These are phyloP conservation scores for Penicillium simplicissimum DNA, from an alignment of 495 filamentous ascomycete species.

Conservation along the genomic window DNA sequence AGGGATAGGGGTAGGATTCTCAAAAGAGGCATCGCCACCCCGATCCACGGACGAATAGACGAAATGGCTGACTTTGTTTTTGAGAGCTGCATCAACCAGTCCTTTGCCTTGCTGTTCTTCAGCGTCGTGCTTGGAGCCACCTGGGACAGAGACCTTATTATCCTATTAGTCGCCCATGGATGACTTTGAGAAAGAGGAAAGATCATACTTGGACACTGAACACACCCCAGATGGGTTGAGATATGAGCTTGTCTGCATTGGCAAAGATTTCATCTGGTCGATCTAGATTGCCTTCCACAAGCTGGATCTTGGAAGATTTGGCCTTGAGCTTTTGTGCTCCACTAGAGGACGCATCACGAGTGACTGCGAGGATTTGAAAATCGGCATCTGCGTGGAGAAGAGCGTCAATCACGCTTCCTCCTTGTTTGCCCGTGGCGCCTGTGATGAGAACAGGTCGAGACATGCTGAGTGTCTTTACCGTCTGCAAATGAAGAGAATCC, in stretches of 20 bases:
- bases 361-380: conserved; percentile 66
- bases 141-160: not conserved
- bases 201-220: conserved; percentile 47
- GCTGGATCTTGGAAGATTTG: conserved; percentile 47
- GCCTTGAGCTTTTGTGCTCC: conserved; percentile 53
- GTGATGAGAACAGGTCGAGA: conserved; percentile 52
- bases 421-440: conserved; percentile 72
- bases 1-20: conserved; percentile 56
- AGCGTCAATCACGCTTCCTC: conserved; percentile 59
- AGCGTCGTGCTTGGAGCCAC: conserved; percentile 20
- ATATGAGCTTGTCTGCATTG: conserved; percentile 42
- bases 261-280: conserved; percentile 54
- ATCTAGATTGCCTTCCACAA: conserved; percentile 59
- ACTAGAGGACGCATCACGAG: conserved; percentile 56
- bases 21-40: conserved; percentile 55
- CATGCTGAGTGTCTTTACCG: not conserved
- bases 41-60: conserved; percentile 69
- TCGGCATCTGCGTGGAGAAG: conserved; percentile 46
- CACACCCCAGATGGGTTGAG: conserved; percentile 51
- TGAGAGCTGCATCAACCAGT: conserved; percentile 57
- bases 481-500: no score
- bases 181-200: not conserved
- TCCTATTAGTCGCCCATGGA: not conserved
- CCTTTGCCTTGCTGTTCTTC: conserved; percentile 61
- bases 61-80: conserved; percentile 57